phyloP scores from a whole-genome alignment of 1,284 basidiomycete species.

The Fomitiporia mediterranea region DNA sequence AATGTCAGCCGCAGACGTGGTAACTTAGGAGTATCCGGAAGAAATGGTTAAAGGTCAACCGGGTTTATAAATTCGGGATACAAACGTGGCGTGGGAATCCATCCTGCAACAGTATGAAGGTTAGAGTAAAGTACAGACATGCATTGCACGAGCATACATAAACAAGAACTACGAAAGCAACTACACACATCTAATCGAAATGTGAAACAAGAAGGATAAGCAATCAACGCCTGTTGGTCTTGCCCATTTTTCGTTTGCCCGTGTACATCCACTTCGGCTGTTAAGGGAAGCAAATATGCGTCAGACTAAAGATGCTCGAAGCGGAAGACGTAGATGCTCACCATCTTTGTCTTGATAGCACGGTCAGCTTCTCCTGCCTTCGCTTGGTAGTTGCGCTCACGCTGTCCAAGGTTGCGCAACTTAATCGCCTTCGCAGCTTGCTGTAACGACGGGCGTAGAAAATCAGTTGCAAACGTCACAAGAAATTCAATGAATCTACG shows the following conservation, averaged over 20 bases:
- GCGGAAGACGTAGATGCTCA: slow-evolving; percentile 31
- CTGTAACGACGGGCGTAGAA: slow-evolving; percentile 34
- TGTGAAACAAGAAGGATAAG: neutral
- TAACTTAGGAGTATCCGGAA: no score
- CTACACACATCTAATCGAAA: neutral
- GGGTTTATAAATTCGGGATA: no score
- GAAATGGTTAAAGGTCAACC: no score
- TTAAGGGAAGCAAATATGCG: slow-evolving; percentile 16
- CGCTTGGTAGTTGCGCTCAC: slow-evolving; percentile 81
- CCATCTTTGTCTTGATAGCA: slow-evolving; percentile 75
- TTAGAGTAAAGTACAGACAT: no score
- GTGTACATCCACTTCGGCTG: slow-evolving; percentile 84
- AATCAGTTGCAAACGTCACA: neutral
- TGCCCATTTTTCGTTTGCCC: slow-evolving; percentile 86
- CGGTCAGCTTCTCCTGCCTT: slow-evolving; percentile 90
- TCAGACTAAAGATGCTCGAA: slow-evolving; percentile 26
- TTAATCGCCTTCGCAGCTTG: slow-evolving; percentile 78
- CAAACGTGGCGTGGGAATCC: no score
- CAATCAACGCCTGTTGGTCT: slow-evolving; percentile 70
- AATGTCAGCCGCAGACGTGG: no score
- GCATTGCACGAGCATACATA: neutral
- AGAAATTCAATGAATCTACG: slow-evolving; percentile 28
- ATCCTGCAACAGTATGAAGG: no score
- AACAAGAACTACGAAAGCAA: neutral
- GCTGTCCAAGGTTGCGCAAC: slow-evolving; percentile 80